Percentiles rank a stretch among this genome's conserved stretches.
phyloP scores from a whole-genome alignment of 805 yeast species.

The Spathaspora boniae region DNA sequence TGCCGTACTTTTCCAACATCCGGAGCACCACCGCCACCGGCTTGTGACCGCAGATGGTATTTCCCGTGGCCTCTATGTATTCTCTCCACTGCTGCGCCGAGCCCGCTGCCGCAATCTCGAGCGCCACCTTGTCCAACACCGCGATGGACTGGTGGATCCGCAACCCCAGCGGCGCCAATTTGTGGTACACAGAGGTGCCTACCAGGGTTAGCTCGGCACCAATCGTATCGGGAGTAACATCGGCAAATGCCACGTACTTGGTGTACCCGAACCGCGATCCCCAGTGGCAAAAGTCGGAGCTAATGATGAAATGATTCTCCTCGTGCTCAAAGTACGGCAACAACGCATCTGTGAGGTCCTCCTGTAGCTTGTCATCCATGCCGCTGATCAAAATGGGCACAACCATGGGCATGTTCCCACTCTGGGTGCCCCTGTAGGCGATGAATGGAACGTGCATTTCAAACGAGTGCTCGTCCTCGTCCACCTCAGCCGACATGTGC shows the following conservation, averaged over 20 bases:
- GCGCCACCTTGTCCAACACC: conserved; percentile 64
- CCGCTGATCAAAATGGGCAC: conserved; percentile 82
- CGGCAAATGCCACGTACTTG: conserved; percentile 21
- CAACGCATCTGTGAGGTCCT: conserved; percentile 45
- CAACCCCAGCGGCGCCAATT: conserved; percentile 15
- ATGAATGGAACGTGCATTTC: conserved; percentile 92
- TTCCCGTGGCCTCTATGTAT: conserved; percentile 69
- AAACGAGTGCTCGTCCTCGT: conserved; percentile 85
- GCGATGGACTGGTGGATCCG: conserved; percentile 75
- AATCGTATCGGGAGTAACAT: conserved; percentile 15
- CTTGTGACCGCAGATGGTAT: conserved; percentile 91
- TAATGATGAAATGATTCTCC: conserved; percentile 66
- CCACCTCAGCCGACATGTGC: conserved; percentile 56
- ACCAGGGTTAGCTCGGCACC: conserved; percentile 14
- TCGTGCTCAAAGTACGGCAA: conserved; percentile 52
- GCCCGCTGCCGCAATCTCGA: conserved; percentile 58
- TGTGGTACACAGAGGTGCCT: conserved; percentile 4
- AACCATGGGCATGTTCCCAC: conserved; percentile 41
- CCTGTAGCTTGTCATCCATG: conserved; percentile 43
- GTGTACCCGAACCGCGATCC: conserved; percentile 45
- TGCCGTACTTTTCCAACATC: conserved; percentile 40
- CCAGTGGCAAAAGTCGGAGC: conserved; percentile 97
- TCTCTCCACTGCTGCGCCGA: conserved; percentile 57
- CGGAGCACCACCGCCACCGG: conserved; percentile 68
- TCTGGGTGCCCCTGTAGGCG: conserved; percentile 42